phyloP scores from a whole-genome alignment of 2,329 filamentous ascomycete species.

The Emmonsiellopsis sp. region DNA sequence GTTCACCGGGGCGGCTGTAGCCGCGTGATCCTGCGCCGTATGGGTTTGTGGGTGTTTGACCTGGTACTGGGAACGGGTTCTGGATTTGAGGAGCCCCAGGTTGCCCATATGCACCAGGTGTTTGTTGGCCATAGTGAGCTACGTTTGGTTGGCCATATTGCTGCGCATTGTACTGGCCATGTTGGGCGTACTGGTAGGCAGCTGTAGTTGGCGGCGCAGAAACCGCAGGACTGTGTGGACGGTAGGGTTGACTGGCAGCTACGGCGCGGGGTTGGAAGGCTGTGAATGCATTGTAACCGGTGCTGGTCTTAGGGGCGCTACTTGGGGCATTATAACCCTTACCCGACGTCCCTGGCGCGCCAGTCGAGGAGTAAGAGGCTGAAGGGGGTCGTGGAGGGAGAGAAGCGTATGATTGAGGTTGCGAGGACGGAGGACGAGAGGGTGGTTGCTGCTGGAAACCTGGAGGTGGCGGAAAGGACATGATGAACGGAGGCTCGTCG shows the following conservation, averaged over 20 bases:
- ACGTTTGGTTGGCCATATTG: conserved; percentile 23
- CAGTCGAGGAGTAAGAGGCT: conserved; percentile 26
- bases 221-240: conserved; percentile 23
- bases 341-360: conserved; percentile 18
- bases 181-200: conserved; percentile 34
- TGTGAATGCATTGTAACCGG: conserved; percentile 39
- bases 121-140: conserved; percentile 42
- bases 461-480: conserved; percentile 83
- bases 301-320: conserved; percentile 27
- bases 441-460: conserved; percentile 46
- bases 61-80: conserved; percentile 69
- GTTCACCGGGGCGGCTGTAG: conserved; percentile 26
- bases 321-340: conserved; percentile 16
- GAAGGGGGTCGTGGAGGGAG: conserved; percentile 68
- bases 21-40: conserved; percentile 37
- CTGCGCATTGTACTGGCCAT: conserved; percentile 19
- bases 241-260: conserved; percentile 35
- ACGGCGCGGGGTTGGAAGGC: conserved; percentile 54
- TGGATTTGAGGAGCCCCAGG: conserved; percentile 58
- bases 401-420: conserved; percentile 43
- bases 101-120: conserved; percentile 39
- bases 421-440: conserved; percentile 31
- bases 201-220: conserved; percentile 30
- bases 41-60: conserved; percentile 30
- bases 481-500: conserved; percentile 45